phyloP scores from a whole-genome alignment of 768 basidiomycete species.

The Auriscalpium microsporum region DNA sequence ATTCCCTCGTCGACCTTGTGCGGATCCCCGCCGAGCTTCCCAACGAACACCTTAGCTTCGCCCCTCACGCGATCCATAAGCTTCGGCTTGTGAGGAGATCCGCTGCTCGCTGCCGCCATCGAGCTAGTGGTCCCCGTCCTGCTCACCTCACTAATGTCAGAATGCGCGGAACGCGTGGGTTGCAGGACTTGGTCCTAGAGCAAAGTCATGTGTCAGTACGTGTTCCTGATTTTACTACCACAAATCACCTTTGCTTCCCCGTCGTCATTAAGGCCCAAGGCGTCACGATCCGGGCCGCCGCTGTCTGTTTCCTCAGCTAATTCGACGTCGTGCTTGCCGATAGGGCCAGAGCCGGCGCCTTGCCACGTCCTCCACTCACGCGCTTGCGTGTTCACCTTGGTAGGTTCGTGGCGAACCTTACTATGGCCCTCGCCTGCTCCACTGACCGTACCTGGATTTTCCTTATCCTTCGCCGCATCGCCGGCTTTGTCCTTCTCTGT shows the following conservation, averaged over 20 bases:
- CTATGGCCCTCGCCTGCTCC: not conserved
- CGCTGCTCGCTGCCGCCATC: not conserved
- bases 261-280: no score
- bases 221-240: no score
- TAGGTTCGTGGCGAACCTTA: not conserved
- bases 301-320: no score
- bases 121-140: not conserved
- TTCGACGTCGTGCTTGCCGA: no score
- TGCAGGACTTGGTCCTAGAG: not conserved
- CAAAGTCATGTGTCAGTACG: no score
- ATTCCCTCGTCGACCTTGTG: slow-evolving; percentile 4
- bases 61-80: slow-evolving; percentile 4
- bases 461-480: not conserved
- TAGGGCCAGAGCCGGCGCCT: not conserved
- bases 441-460: no score
- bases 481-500: not conserved
- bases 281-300: no score
- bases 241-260: no score
- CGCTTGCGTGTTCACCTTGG: not conserved
- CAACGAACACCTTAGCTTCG: slow-evolving; percentile 1
- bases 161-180: not conserved
- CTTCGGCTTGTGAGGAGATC: not conserved
- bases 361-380: slow-evolving; percentile 1
- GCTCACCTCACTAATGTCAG: not conserved
- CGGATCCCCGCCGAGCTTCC: slow-evolving; percentile 2